Evolutionary conservation across 1,284 basidiomycete genomes (phyloP).

Genomic region (Sanguinoderma infundibulare): DNA sequence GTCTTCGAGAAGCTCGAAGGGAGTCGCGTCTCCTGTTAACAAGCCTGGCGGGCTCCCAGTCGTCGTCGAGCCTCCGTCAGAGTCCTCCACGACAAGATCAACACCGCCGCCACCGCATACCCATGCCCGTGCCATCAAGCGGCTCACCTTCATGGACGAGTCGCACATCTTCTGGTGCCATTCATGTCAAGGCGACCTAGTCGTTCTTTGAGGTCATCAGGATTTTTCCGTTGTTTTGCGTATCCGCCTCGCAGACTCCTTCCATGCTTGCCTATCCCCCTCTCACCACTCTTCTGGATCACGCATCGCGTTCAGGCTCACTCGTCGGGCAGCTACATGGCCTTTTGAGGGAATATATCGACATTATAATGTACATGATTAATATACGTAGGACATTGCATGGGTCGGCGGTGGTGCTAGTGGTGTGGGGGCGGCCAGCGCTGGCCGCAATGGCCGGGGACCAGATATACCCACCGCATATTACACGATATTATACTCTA

Average conservation of each 20-base stretch:
- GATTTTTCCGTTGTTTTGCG: neutral
- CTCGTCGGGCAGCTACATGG: neutral
- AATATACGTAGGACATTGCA: constrained; percentile 19
- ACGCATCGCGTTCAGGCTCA: constrained; percentile 2
- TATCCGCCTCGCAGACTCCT: too few relatives aligned
- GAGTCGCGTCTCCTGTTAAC: constrained; percentile 40
- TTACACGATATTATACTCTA: neutral
- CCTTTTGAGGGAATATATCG: constrained; percentile 6
- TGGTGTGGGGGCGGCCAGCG: constrained; percentile 13
- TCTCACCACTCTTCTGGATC: neutral
- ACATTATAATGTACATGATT: constrained; percentile 25
- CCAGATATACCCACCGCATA: too few relatives aligned
- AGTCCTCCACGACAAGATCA: constrained; percentile 15
- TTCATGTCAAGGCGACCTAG: constrained; percentile 77
- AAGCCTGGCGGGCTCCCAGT: constrained; percentile 32
- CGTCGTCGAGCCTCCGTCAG: constrained; percentile 32
- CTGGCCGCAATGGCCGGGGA: constrained; percentile 6
- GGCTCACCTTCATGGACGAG: constrained; percentile 79
- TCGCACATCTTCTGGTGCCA: constrained; percentile 87
- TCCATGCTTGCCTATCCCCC: neutral
- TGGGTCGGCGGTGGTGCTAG: neutral
- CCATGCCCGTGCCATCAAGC: constrained; percentile 29
- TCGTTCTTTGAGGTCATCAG: constrained; percentile 59
- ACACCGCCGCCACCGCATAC: constrained; percentile 18
- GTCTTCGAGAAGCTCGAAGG: constrained; percentile 40